These are phyloP conservation scores for Globisporangium yorkense DNA, from an alignment of 352 stramenopile genomes.

Conservation along the genomic window DNA sequence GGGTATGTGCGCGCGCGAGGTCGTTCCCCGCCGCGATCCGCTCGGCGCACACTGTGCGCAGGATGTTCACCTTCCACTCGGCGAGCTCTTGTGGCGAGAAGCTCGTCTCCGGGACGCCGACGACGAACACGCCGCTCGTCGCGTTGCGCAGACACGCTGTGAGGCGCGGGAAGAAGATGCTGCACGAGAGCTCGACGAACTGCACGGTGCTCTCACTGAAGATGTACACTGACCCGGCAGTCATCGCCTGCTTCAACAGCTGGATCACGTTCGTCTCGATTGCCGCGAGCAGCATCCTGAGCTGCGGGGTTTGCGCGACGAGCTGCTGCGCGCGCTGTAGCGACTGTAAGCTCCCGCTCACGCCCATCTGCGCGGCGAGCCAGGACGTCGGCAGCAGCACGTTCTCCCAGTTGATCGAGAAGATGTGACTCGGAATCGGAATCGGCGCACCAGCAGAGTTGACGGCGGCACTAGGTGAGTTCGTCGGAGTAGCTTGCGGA, in stretches of 20 bases:
- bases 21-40: slow-evolving; percentile 14
- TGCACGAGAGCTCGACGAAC: slow-evolving; percentile 38
- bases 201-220: slow-evolving; percentile 28
- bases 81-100: slow-evolving; percentile 30
- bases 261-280: slow-evolving; percentile 33
- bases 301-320: slow-evolving; percentile 10
- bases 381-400: slow-evolving; percentile 37
- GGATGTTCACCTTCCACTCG: slow-evolving; percentile 39
- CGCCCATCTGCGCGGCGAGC: slow-evolving; percentile 28
- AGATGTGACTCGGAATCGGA: slow-evolving; percentile 11
- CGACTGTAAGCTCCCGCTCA: slow-evolving; percentile 14
- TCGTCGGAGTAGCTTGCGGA: not conserved
- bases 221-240: slow-evolving; percentile 34
- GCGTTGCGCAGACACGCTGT: slow-evolving; percentile 21
- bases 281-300: slow-evolving; percentile 9
- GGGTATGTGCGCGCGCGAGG: slow-evolving; percentile 18
- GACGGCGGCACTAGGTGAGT: not conserved
- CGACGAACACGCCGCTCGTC: slow-evolving; percentile 33
- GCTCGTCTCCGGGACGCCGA: slow-evolving; percentile 28
- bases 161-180: slow-evolving; percentile 42
- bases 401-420: slow-evolving; percentile 51
- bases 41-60: slow-evolving; percentile 41
- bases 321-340: slow-evolving; percentile 20
- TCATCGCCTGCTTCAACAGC: slow-evolving; percentile 24
- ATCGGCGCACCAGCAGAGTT: too few species aligned